Conservation (phyloP, 2,329 filamentous ascomycete species). For the Fusarium sp. region DNA sequence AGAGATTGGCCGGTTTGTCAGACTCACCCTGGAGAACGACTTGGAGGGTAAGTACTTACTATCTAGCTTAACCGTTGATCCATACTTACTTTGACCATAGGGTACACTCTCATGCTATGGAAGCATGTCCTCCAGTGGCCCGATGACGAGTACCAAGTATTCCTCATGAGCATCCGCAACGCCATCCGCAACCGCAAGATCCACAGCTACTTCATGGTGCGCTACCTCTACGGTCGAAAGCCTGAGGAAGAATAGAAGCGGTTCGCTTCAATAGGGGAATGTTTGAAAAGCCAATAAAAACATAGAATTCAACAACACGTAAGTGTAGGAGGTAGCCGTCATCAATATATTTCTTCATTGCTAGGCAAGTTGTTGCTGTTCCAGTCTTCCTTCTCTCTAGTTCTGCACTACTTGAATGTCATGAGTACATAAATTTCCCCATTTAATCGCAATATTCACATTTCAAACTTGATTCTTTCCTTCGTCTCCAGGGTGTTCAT, state of each 20-base stretch:
- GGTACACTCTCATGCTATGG: conserved; percentile 29
- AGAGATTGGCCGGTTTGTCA: conserved; percentile 31
- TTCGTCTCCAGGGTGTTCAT: too few species aligned
- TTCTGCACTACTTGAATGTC: background rate
- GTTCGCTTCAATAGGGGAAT: background rate
- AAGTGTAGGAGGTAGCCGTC: background rate
- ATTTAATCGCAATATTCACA: rapidly evolving
- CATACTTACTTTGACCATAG: background rate
- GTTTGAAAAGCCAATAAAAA: background rate
- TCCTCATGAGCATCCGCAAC: conserved; percentile 35
- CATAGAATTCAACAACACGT: background rate
- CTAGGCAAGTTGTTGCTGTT: background rate
- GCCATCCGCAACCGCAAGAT: conserved; percentile 31
- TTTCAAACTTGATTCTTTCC: background rate
- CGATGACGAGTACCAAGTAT: conserved; percentile 36
- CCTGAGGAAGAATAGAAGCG: background rate
- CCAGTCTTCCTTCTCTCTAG: background rate
- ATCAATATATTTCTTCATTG: background rate
- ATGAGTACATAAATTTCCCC: too few species aligned
- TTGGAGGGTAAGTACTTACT: conserved; percentile 18
- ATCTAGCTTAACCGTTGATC: rapidly evolving
- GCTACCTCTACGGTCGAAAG: conserved; percentile 38
- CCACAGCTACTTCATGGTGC: conserved; percentile 34
- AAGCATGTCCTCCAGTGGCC: conserved; percentile 38
- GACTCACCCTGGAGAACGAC: conserved; percentile 36